A percentile compares a stretch with the other conserved stretches of the same genome.
These are phyloP conservation scores for Fusarium denticulatum DNA, from an alignment of 2,329 filamentous ascomycete species.

Conservation along the genomic window DNA sequence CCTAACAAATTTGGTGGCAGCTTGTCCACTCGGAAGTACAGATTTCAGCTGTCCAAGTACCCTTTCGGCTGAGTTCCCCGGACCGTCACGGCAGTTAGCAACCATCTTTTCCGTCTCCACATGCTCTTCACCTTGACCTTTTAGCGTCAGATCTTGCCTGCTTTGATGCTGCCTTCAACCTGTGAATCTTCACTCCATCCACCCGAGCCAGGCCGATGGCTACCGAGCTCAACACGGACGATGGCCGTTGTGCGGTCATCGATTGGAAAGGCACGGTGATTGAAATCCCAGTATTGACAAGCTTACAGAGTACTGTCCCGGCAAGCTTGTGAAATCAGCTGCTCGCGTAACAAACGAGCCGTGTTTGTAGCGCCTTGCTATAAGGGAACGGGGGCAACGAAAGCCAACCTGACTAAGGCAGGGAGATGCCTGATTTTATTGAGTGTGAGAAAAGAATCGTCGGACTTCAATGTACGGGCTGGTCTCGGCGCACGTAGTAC, in stretches of 20 bases:
- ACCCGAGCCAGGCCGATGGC: constrained; percentile 49
- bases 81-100: constrained; percentile 10
- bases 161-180: not conserved
- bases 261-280: not conserved
- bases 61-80: not conserved
- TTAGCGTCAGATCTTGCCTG: constrained; percentile 21
- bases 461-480: constrained; percentile 25
- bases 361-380: not conserved
- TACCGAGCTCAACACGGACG: constrained; percentile 46
- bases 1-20: not conserved
- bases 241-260: constrained; percentile 28
- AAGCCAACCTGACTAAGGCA: not conserved
- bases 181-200: constrained; percentile 42
- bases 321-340: not conserved
- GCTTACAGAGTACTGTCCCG: not conserved
- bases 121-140: constrained; percentile 16
- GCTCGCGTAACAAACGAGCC: not conserved
- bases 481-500: constrained; percentile 8
- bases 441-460: not conserved
- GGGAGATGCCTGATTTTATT: not conserved
- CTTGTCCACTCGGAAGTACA: not conserved
- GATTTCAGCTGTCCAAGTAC: not conserved
- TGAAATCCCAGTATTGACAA: not conserved
- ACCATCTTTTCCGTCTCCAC: constrained; percentile 7
- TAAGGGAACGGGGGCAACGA: not conserved